phyloP scores from a whole-genome alignment of 2,329 filamentous ascomycete genomes.

The Aureobasidium sp. region DNA sequence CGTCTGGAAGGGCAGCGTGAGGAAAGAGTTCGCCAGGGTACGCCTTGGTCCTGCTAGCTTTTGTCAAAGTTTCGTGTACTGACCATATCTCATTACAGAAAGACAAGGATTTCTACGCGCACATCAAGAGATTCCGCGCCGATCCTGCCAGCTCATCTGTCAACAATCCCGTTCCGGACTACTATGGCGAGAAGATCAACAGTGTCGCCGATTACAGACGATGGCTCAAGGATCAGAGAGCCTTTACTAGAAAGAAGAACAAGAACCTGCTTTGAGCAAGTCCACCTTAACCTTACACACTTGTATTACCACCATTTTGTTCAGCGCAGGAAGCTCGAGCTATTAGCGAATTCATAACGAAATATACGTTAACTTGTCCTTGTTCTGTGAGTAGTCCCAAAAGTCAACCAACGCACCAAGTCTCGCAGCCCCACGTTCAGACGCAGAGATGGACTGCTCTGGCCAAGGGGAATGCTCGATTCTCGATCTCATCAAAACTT shows the following conservation, averaged over 20 bases:
- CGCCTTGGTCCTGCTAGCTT: constrained; percentile 24
- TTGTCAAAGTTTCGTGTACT: not conserved
- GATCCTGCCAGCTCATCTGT: constrained; percentile 85
- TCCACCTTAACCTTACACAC: not conserved
- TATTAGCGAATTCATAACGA: constrained; percentile 4
- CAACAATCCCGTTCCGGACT: constrained; percentile 90
- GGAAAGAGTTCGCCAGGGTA: constrained; percentile 63
- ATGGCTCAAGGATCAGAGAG: constrained; percentile 96
- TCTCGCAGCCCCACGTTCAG: too few species aligned
- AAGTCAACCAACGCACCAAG: not conserved
- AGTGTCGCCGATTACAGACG: constrained; percentile 85
- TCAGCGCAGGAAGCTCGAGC: constrained; percentile 8
- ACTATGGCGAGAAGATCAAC: constrained; percentile 97
- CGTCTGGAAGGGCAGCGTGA: constrained; percentile 62
- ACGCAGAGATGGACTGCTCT: not conserved
- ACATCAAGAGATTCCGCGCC: constrained; percentile 86
- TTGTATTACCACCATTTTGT: constrained; percentile 7
- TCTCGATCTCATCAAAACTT: constrained; percentile 23
- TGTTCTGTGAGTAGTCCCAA: not conserved
- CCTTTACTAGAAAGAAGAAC: constrained; percentile 84
- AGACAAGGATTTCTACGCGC: constrained; percentile 86
- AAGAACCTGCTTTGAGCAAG: constrained; percentile 51
- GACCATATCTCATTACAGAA: constrained; percentile 48
- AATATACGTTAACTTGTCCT: not conserved
- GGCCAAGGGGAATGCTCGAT: not conserved